Evolutionary conservation across 2,329 filamentous ascomycete genomes (phyloP), one percentile per base, ranked within the genome.

Genomic region (Aschersonia sp.): DNA sequence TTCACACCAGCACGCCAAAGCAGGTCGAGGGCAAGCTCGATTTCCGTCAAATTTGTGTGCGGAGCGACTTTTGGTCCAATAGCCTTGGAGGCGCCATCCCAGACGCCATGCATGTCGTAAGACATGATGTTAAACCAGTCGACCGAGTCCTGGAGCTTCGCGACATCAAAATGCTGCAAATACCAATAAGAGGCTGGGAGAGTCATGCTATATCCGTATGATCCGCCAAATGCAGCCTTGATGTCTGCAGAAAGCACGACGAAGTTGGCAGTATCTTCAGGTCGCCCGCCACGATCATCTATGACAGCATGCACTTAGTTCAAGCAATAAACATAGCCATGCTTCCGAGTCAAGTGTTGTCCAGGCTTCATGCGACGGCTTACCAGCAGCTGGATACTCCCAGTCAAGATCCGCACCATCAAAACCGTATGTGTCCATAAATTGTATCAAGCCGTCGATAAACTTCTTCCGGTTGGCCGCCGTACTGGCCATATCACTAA

Each of bases 21-120:
- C 1, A 72, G 62, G 4, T 70, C 62, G 1, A 70, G 49, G 0
- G 58, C 58, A 0, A 50, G 29, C 5, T 68, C 55, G 31, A 70
- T 70, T 48, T 71, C 67, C 4, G 66, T 67, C 5, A 70, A 47
- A 49, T 72, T 69, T 0, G 69, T 69, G 48, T 71, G 69, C 2
- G 55, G 52, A 29, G 59, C 53, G 5, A 69, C 55, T 6, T 12
- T 42, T 6, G 9, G 6, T 9, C 40, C 40, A 28, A 61, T 62
- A 1, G 47, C 64, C 51, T 62, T 60, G 0, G 52, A 29, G 0
- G 45, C 9, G 20, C 20, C 20, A 50, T 71, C 68, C 67, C 65
- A 72, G 1, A 57, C 48, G 0, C 71, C 70, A 50, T 73, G 60
- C 1, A 64, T 52, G 48, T 72, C 68, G 40, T 72, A 72, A 0